Conservation (phyloP, 441 rosid species). For the Pelargonium myrrhifolium region DNA sequence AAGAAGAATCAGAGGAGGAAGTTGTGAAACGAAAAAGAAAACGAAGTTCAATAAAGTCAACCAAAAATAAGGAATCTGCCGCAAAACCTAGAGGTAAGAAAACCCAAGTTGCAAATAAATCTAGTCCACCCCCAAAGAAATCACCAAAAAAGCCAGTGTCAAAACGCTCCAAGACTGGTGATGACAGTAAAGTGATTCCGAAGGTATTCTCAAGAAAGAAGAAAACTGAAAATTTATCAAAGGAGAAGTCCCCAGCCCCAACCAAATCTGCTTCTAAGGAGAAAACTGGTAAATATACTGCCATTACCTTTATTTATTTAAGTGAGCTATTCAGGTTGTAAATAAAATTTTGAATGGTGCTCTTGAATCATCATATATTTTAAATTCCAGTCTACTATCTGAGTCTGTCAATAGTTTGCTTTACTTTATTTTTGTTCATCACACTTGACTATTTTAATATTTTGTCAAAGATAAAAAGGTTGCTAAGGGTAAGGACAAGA, state of each 20-base stretch:
- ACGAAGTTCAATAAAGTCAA: constrained; percentile 23
- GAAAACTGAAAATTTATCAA: constrained; percentile 37
- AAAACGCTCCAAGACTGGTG: constrained; percentile 43
- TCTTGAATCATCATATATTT: not conserved
- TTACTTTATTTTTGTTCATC: not conserved
- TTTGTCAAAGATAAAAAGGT: constrained; percentile 41
- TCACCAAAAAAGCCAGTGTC: constrained; percentile 38
- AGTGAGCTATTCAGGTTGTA: not conserved
- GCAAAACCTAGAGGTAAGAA: constrained; percentile 55
- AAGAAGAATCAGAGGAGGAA: constrained; percentile 72
- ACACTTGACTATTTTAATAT: not conserved
- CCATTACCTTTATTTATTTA: not conserved
- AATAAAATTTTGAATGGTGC: not conserved
- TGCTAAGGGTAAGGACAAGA: constrained; percentile 52
- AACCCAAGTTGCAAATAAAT: constrained; percentile 24
- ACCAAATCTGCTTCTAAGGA: constrained; percentile 52
- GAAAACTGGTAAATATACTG: constrained; percentile 39
- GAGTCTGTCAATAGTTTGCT: not conserved
- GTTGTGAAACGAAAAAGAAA: constrained; percentile 39
- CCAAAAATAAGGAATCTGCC: constrained; percentile 44
- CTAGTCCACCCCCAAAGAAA: constrained; percentile 41
- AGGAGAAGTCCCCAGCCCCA: constrained; percentile 47
- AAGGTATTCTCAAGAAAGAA: constrained; percentile 63
- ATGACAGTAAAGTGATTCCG: constrained; percentile 50
- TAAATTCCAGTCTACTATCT: too few species aligned